Percentiles rank a stretch among this genome's conserved stretches.
These are phyloP conservation scores for Russula emetica DNA, from an alignment of 768 basidiomycete genomes.

Conservation along the genomic window DNA sequence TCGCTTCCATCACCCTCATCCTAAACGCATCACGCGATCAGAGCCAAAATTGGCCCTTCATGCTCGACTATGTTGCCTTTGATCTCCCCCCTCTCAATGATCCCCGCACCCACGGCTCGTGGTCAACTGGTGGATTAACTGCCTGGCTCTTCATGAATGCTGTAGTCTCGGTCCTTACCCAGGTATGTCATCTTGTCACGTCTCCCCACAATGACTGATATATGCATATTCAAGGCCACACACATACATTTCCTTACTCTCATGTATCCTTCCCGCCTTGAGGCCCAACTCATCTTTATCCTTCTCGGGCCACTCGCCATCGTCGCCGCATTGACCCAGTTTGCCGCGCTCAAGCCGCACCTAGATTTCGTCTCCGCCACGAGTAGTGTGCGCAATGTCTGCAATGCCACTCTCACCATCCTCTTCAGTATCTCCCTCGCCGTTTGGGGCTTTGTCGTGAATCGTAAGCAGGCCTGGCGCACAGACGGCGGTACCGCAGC, in stretches of 20 bases:
- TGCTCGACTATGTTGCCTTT: constrained; percentile 88
- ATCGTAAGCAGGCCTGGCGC: constrained; percentile 89
- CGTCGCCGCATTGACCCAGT: constrained; percentile 76
- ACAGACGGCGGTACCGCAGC: constrained; percentile 94
- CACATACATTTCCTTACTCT: constrained; percentile 97
- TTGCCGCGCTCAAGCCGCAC: constrained; percentile 60
- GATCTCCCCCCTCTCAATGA: constrained; percentile 57
- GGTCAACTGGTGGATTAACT: constrained; percentile 61
- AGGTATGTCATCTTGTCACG: constrained; percentile 48
- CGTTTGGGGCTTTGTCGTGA: constrained; percentile 91
- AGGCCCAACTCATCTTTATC: constrained; percentile 78
- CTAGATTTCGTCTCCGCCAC: constrained; percentile 41
- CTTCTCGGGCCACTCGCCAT: constrained; percentile 87
- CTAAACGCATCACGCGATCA: constrained; percentile 54
- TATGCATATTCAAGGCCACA: constrained; percentile 59
- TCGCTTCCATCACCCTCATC: constrained; percentile 74
- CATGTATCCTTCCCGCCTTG: constrained; percentile 86
- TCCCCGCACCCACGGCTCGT: constrained; percentile 38
- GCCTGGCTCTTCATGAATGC: constrained; percentile 90
- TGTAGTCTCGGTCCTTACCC: constrained; percentile 74
- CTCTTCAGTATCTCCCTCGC: constrained; percentile 87
- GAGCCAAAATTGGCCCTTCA: constrained; percentile 86
- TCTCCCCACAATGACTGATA: not conserved
- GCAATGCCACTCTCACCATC: constrained; percentile 93
- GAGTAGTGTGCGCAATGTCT: constrained; percentile 81